Conservation (phyloP, 768 basidiomycete genomes). For the Naganishia friedmannii region DNA sequence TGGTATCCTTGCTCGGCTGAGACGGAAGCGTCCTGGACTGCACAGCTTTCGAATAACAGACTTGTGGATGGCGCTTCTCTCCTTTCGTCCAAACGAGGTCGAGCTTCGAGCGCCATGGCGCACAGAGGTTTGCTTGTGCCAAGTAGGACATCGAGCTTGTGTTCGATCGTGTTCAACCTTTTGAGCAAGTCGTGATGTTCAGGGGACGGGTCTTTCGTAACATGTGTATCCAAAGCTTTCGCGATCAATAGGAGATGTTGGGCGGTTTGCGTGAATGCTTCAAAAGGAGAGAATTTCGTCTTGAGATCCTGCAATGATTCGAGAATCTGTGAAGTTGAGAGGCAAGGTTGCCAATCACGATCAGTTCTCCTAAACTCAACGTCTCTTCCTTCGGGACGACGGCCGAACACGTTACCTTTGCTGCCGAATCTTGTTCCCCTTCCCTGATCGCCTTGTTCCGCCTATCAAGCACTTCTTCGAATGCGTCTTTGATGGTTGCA, state of each 20-base stretch:
- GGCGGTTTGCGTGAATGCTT: neutral
- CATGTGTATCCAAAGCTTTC: neutral
- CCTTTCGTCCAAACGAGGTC: neutral
- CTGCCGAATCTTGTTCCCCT: neutral
- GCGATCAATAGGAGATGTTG: neutral
- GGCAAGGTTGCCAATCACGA: neutral
- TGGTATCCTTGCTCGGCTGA: neutral
- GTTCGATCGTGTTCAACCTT: neutral
- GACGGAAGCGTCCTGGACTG: neutral
- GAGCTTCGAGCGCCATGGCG: neutral
- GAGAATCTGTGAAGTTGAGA: neutral
- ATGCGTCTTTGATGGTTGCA: neutral
- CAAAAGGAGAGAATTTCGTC: neutral
- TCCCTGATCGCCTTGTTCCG: neutral
- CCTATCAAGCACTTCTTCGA: neutral
- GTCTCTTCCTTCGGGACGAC: neutral
- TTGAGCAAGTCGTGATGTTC: neutral
- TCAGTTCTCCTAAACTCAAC: neutral
- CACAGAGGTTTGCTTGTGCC: neutral
- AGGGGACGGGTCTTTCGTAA: neutral
- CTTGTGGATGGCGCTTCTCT: neutral
- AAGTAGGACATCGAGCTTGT: neutral
- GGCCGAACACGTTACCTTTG: neutral
- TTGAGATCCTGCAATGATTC: neutral
- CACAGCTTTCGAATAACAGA: neutral